Conservation (phyloP, 148 eudicot species). For the Rhododendron simsii region DNA sequence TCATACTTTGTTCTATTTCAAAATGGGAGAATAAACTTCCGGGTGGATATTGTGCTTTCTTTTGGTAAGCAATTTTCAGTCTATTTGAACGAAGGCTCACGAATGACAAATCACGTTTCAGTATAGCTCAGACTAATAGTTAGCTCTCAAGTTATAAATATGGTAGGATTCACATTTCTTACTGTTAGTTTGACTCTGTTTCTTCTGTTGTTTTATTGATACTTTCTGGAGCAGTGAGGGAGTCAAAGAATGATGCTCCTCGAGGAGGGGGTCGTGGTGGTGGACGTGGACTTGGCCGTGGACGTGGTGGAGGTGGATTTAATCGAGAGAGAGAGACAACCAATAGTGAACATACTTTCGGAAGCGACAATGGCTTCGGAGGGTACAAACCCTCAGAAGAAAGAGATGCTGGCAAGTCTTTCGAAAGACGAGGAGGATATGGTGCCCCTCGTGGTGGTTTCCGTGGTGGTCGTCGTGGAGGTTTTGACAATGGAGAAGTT, state of each 20-base stretch:
- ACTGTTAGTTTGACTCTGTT: not conserved
- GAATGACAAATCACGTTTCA: not conserved
- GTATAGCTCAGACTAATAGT: not conserved
- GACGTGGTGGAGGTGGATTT: slow-evolving; percentile 50
- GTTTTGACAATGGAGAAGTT: slow-evolving; percentile 55
- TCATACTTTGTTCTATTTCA: not conserved
- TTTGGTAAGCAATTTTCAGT: not conserved
- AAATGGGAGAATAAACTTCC: not conserved
- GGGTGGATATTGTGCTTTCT: not conserved
- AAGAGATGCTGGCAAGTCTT: slow-evolving; percentile 41
- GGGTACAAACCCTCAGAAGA: slow-evolving; percentile 42
- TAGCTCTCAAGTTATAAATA: not conserved
- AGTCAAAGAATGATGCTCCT: slow-evolving; percentile 44
- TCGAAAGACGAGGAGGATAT: slow-evolving; percentile 49
- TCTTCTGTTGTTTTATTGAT: not conserved
- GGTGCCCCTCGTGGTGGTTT: slow-evolving; percentile 47
- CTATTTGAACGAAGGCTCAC: not conserved
- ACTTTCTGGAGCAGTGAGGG: slow-evolving; percentile 40
- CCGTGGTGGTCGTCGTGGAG: slow-evolving; percentile 79
- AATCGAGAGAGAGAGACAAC: slow-evolving; percentile 39
- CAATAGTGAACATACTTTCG: slow-evolving; percentile 30
- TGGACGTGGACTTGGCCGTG: slow-evolving; percentile 48
- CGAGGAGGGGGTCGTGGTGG: slow-evolving; percentile 59
- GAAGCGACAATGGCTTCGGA: slow-evolving; percentile 39
- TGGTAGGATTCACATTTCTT: not conserved